phyloP scores from a whole-genome alignment of 2,329 filamentous ascomycete genomes.

The Penicillium carneum region DNA sequence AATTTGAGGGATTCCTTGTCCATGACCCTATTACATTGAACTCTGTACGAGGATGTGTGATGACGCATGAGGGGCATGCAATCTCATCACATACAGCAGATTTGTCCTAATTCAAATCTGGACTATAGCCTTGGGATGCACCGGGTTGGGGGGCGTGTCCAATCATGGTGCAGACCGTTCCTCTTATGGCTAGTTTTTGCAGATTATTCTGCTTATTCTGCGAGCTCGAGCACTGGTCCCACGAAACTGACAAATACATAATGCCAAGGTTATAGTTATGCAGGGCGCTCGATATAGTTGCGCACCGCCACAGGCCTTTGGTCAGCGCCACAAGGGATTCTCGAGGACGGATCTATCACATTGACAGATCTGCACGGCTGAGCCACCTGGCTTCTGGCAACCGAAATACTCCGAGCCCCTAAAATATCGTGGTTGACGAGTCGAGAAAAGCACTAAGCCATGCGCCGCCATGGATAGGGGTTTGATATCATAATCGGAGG shows the following conservation, averaged over 20 bases:
- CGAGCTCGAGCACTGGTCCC: neutral
- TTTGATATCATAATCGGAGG: neutral
- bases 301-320: constrained; percentile 34
- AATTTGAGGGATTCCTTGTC: neutral
- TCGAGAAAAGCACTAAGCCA: constrained; percentile 8
- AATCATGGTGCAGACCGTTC: constrained; percentile 25
- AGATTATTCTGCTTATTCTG: neutral
- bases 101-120: constrained; percentile 30
- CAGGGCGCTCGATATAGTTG: constrained; percentile 11
- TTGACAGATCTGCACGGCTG: constrained; percentile 19
- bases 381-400: constrained; percentile 19
- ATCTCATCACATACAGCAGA: constrained; percentile 29
- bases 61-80: constrained; percentile 32
- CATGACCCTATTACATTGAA: neutral
- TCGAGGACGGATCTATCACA: constrained; percentile 30
- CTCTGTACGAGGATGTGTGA: constrained; percentile 19
- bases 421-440: constrained; percentile 20
- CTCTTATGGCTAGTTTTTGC: neutral
- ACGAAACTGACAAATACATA: constrained; percentile 12
- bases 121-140: constrained; percentile 28
- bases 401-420: constrained; percentile 30
- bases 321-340: constrained; percentile 28
- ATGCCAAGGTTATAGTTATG: neutral
- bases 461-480: constrained; percentile 15
- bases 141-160: constrained; percentile 12